Base-by-base conservation (phyloP, 768 basidiomycete genomes). In the Kwoniella dejecticola region DNA sequence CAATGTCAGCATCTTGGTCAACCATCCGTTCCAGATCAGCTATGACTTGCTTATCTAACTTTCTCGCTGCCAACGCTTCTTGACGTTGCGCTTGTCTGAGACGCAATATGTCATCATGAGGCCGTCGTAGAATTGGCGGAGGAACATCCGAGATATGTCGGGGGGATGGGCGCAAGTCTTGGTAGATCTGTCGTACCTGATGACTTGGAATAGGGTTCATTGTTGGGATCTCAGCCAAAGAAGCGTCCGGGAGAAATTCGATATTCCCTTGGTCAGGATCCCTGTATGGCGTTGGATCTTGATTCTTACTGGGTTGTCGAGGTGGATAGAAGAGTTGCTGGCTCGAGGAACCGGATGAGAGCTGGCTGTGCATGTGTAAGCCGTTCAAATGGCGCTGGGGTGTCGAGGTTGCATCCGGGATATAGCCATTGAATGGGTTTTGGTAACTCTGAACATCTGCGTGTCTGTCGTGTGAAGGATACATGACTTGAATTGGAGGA, bases 21-120 rank as follows among this genome's bases (percentile, higher is more conserved):
- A 45, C 47, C 23, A 59, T 59, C 26, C n/a, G 23, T 29, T 59
- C 57, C 15, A 52, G 27, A 23, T 26, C 36, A 2, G 24, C 10
- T 13, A 50, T 46, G 12, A 42, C 57, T 17, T 38, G 17, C 23
- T 23, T 23, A 31, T n/a, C 26, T 17, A 49, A 29, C 31, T 38
- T 8, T 11, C 10, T n/a, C 12, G 12, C 3, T 41, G 21, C 19
- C 27, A 1, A 5, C 21, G 4, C 13, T 40, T 38, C 11, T 19
- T 29, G 5, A 31, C 21, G 1, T 27, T 36, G 24, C n/a, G 42
- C 42, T 23, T 30, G 10, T 23, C 21, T 44, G 42, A 56, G 19
- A 19, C 15, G 3, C 17, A 56, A 23, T 10, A 44, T 44, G 10
- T 44, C 44, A n/a, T 56, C 8, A 23, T 56, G 40, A 33, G 30